A percentile compares a stretch with the other conserved stretches of the same genome.
These are phyloP conservation scores for Cryptococcus maquisensis DNA, from an alignment of 1,284 basidiomycete species.

Conservation along the genomic window DNA sequence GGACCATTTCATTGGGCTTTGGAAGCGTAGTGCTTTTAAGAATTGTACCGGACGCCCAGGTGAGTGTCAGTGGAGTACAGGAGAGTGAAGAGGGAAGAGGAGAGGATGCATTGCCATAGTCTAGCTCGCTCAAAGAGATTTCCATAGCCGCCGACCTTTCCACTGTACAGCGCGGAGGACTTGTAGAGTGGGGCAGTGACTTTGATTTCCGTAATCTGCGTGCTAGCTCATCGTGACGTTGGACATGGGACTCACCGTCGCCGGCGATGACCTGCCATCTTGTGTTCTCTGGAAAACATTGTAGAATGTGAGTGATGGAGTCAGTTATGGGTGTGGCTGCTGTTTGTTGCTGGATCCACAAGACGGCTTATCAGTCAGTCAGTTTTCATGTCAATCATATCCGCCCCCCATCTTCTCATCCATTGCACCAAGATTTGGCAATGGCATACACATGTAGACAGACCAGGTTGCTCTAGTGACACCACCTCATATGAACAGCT, in stretches of 20 bases:
- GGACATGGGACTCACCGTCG: constrained; percentile 45
- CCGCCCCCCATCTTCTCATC: no score
- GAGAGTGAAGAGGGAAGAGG: background rate
- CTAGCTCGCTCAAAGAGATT: constrained; percentile 29
- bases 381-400: no score
- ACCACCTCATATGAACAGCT: no score
- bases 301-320: background rate
- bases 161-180: constrained; percentile 37
- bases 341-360: no score
- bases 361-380: no score
- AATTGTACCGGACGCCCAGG: constrained; percentile 27
- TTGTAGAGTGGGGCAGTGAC: constrained; percentile 48
- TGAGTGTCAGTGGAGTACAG: background rate
- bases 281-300: constrained; percentile 27
- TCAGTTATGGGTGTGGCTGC: no score
- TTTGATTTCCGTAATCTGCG: constrained; percentile 52
- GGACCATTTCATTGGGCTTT: no score
- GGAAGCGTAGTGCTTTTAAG: constrained; percentile 46
- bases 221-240: background rate
- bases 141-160: constrained; percentile 34
- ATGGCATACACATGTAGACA: no score
- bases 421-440: no score
- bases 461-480: no score
- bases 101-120: constrained; percentile 35
- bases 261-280: constrained; percentile 56